Evolutionary conservation across 306 rosid genomes (phyloP), one percentile per base, ranked within the genome.

Genomic region (Trifolium dubium): DNA sequence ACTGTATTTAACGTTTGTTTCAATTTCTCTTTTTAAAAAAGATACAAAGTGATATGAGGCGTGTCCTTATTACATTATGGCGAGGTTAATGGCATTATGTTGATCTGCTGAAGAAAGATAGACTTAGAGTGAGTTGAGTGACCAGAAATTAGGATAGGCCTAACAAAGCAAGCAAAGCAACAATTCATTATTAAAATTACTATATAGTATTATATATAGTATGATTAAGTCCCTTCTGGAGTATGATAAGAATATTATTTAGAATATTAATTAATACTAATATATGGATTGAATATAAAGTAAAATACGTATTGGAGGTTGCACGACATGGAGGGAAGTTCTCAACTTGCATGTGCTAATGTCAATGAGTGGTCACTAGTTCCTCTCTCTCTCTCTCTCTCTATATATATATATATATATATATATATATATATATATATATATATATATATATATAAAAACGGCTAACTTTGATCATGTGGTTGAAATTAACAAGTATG

Each of bases 311-410:
- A 51, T 74, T 74, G 43, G 69, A 40, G 72, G 85, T 74, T 73
- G 70, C 41, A 75, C 30, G 63, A 70, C 66, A 79, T 75, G 71
- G 67, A 75, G 79, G 80, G 72, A 83, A 82, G 14, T 66, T 53
- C 67, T 77, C 75, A 79, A 63, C 75, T 75, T 86, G 78, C 86
- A 84, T 81, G 86, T 83, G 87, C 71, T 69, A 83, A 72, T 84
- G 85, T 72, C 77, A 86, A 82, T 79, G 82, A 76, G 64, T 75
- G 53, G 69, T 66, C 67, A 64, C 12, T 54, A 59, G 6, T 56
- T 29, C 15, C 4, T 56, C 35, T 61, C 31, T 67, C 77, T 23
- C 23, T 23, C 23, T 23, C 23, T 23, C 23, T 23, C 23, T 23
- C 0, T 23, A 23, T 23, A 23, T 23, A 23, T 23, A 23, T 23